A percentile compares a stretch with the other conserved stretches of the same genome.
Conservation (phyloP, 2,329 filamentous ascomycete species). For the Phialophora verrucosa region DNA sequence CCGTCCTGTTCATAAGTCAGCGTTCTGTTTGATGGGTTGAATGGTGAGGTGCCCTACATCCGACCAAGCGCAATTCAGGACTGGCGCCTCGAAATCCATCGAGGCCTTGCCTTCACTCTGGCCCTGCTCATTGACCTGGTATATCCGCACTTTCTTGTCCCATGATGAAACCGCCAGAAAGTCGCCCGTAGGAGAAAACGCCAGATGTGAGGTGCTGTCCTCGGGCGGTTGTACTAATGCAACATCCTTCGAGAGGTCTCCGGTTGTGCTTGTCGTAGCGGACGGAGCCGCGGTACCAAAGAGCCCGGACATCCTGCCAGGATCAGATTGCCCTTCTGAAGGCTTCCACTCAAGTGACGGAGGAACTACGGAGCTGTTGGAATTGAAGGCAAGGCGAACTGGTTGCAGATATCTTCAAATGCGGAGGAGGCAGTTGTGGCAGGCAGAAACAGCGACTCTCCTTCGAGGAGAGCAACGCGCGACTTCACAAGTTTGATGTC, state of each 20-base stretch:
- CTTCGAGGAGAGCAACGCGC: neutral
- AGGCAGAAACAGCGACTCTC: neutral
- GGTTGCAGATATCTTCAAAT: neutral
- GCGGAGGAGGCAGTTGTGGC: neutral
- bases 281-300: slow-evolving; percentile 60
- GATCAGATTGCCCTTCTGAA: neutral
- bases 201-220: slow-evolving; percentile 86
- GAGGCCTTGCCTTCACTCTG: slow-evolving; percentile 82
- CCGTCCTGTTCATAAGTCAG: slow-evolving; percentile 70
- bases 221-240: slow-evolving; percentile 77
- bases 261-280: slow-evolving; percentile 73
- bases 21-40: neutral
- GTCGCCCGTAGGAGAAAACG: slow-evolving; percentile 78
- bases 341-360: neutral
- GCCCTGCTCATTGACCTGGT: slow-evolving; percentile 80
- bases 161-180: slow-evolving; percentile 90
- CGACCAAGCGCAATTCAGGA: slow-evolving; percentile 60
- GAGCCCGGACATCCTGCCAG: slow-evolving; percentile 64
- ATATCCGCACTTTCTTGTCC: slow-evolving; percentile 98
- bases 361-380: neutral
- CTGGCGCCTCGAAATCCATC: slow-evolving; percentile 85
- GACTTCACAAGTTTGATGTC: neutral
- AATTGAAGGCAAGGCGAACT: neutral
- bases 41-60: neutral
- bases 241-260: slow-evolving; percentile 90